These are phyloP conservation scores for Collybiopsis confluens DNA, from an alignment of 768 basidiomycete genomes.

Conservation along the genomic window DNA sequence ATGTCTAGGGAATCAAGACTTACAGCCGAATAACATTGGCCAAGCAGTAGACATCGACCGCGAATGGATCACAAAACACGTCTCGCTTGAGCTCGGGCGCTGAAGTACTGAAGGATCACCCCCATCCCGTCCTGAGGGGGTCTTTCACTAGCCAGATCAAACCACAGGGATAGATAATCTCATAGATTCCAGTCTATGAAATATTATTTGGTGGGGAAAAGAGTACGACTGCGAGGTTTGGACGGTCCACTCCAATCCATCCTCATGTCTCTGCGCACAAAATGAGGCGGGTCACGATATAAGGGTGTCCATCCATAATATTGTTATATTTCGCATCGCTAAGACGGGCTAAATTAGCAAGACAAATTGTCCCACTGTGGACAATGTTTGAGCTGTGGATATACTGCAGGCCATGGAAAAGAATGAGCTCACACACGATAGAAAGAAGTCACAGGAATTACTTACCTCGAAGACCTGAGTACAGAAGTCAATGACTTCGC, in stretches of 20 bases:
- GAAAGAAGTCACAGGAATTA: too few species aligned
- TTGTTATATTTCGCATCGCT: background rate
- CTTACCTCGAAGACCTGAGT: conserved; percentile 19
- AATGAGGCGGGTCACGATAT: background rate
- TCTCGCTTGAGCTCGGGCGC: conserved; percentile 29
- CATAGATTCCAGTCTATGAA: conserved; percentile 36
- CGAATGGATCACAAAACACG: conserved; percentile 31
- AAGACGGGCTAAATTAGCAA: background rate
- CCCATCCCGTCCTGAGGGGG: conserved; percentile 28
- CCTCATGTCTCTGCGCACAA: background rate
- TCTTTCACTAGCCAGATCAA: conserved; percentile 16
- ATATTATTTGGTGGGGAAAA: conserved; percentile 28
- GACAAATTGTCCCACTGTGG: too few species aligned
- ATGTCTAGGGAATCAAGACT: too few species aligned
- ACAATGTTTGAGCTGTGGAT: conserved; percentile 16
- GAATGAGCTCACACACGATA: too few species aligned
- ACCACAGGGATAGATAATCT: too few species aligned
- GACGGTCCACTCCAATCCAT: background rate
- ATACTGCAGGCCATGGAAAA: conserved; percentile 22
- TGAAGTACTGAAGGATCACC: conserved; percentile 39
- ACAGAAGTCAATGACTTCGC: conserved; percentile 23
- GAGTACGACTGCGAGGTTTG: conserved; percentile 18
- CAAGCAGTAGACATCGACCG: conserved; percentile 40
- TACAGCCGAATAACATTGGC: conserved; percentile 29
- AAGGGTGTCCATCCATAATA: background rate